These are phyloP conservation scores for Wickerhamomyces pijperi DNA, from an alignment of 805 yeast genomes.

Conservation along the genomic window DNA sequence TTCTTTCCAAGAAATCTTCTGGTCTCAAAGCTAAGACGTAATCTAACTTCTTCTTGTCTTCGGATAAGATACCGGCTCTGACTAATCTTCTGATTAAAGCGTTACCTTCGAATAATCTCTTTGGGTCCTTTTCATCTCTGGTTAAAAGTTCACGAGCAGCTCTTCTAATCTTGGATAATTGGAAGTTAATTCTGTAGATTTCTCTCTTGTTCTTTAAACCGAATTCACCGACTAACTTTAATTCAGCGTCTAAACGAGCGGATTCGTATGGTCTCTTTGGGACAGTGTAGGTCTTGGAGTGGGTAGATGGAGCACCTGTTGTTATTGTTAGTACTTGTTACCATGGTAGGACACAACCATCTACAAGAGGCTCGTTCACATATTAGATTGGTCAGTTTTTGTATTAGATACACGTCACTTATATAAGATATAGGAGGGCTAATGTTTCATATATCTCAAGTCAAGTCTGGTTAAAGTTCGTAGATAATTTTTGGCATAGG, in stretches of 20 bases:
- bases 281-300: constrained; percentile 98
- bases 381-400: too few relatives aligned
- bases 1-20: constrained; percentile 99
- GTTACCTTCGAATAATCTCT: constrained; percentile 99
- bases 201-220: constrained; percentile 99
- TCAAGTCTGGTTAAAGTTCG: not conserved
- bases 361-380: not conserved
- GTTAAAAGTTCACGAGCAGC: constrained; percentile 99
- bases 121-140: constrained; percentile 99
- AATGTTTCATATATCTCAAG: not conserved
- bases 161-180: constrained; percentile 98
- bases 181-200: constrained; percentile 99
- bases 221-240: constrained; percentile 98
- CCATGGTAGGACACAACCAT: not conserved
- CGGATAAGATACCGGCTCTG: constrained; percentile 96
- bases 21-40: constrained; percentile 95
- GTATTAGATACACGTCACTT: not conserved
- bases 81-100: constrained; percentile 99
- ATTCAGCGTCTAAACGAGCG: constrained; percentile 98
- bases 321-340: constrained; percentile 10
- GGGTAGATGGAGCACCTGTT: constrained; percentile 95
- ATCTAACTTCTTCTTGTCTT: constrained; percentile 99
- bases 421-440: not conserved
- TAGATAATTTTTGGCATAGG: not conserved
- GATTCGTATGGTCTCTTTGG: constrained; percentile 99